These are phyloP conservation scores for Komagataea norvegica DNA, from an alignment of 1,139 yeast genomes.

Conservation along the genomic window DNA sequence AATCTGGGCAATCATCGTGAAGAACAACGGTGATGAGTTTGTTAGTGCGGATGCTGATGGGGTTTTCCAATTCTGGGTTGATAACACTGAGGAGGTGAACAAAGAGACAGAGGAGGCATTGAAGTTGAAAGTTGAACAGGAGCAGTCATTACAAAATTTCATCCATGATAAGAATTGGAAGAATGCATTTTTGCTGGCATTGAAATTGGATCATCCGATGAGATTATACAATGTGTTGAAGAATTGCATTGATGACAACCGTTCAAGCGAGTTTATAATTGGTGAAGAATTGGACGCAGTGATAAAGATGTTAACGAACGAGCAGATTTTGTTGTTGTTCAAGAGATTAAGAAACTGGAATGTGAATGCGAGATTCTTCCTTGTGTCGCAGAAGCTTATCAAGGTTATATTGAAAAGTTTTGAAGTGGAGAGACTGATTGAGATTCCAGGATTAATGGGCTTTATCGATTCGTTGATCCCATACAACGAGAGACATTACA, in stretches of 20 bases:
- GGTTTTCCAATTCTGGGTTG: conserved; percentile 81
- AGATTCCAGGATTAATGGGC: conserved; percentile 62
- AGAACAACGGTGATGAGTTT: conserved; percentile 62
- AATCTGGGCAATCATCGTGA: conserved; percentile 81
- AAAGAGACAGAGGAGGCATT: conserved; percentile 45
- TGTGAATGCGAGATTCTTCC: conserved; percentile 76
- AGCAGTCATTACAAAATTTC: conserved; percentile 75
- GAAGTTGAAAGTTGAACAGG: conserved; percentile 70
- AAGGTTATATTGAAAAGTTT: conserved; percentile 56
- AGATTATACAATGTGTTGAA: conserved; percentile 67
- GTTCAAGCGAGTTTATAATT: conserved; percentile 41
- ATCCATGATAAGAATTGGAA: conserved; percentile 75
- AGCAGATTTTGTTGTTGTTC: conserved; percentile 57
- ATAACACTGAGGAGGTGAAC: conserved; percentile 69
- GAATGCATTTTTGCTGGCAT: conserved; percentile 80
- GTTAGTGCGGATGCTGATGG: conserved; percentile 96
- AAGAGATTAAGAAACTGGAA: conserved; percentile 92
- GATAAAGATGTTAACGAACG: conserved; percentile 53
- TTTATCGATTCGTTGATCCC: conserved; percentile 74
- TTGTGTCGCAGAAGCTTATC: conserved; percentile 72
- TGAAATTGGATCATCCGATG: conserved; percentile 84
- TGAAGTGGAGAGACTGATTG: conserved; percentile 50
- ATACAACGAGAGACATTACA: conserved; percentile 80
- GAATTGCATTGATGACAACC: conserved; percentile 39
- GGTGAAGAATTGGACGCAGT: conserved; percentile 60